phyloP scores from a whole-genome alignment of 2,329 filamentous ascomycete species.

The Colletotrichum falcatum region DNA sequence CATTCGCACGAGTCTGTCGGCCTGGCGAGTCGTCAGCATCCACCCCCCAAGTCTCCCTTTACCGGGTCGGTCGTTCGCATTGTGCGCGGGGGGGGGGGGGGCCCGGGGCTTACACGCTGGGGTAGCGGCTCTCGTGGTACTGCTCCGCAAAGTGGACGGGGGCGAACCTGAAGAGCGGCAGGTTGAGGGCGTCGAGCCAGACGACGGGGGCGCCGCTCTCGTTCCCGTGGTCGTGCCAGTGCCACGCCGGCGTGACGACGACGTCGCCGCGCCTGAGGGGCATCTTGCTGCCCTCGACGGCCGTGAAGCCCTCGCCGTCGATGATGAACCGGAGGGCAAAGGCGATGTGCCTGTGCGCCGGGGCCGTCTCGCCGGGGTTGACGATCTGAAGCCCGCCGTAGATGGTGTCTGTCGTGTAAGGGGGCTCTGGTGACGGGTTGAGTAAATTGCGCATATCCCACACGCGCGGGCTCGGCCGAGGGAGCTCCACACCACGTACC shows the following conservation, averaged over 20 bases:
- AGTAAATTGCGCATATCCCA: background rate
- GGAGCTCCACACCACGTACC: constrained; percentile 47
- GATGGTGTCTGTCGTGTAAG: constrained; percentile 68
- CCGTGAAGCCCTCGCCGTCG: constrained; percentile 68
- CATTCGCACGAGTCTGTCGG: constrained; percentile 53
- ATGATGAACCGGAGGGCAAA: constrained; percentile 70
- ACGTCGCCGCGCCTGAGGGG: constrained; percentile 65
- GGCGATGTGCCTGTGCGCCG: constrained; percentile 66
- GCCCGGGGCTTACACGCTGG: constrained; percentile 56
- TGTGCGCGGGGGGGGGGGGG: too few species aligned
- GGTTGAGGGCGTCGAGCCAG: constrained; percentile 68
- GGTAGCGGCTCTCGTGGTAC: constrained; percentile 60
- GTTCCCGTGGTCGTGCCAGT: constrained; percentile 72
- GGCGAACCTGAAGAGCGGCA: constrained; percentile 63
- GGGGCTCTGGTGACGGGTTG: constrained; percentile 54
- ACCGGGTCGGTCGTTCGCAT: too few species aligned
- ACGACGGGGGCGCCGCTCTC: constrained; percentile 66
- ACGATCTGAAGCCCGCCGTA: constrained; percentile 69
- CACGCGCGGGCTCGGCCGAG: background rate
- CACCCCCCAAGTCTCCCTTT: too few species aligned
- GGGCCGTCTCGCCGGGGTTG: constrained; percentile 66
- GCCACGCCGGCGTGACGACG: constrained; percentile 68
- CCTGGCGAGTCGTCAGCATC: constrained; percentile 25
- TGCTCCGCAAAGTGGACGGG: constrained; percentile 67
- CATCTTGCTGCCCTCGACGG: constrained; percentile 66